phyloP scores from a whole-genome alignment of 1,139 yeast species.

The Scheffersomyces lignicola region DNA sequence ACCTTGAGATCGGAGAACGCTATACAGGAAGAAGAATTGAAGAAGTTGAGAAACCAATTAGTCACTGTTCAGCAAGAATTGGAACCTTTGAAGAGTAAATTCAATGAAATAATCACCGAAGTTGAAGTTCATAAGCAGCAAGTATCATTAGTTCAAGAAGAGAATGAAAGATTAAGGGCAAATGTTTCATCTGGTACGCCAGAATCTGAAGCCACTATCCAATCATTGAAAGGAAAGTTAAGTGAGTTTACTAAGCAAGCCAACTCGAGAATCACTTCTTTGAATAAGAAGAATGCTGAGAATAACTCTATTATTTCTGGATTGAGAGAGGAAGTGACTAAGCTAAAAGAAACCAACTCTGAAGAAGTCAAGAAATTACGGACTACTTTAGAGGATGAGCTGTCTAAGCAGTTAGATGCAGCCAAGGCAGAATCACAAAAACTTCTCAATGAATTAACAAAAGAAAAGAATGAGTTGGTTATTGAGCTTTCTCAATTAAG shows the following conservation, averaged over 20 bases:
- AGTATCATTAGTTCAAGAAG: conserved; percentile 36
- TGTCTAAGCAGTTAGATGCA: conserved; percentile 13
- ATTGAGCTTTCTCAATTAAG: conserved; percentile 5
- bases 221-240: conserved; percentile 24
- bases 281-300: conserved; percentile 22
- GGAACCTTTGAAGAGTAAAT: conserved; percentile 20
- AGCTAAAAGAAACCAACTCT: conserved; percentile 13
- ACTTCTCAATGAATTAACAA: conserved; percentile 9
- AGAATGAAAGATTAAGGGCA: conserved; percentile 32
- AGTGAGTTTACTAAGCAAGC: conserved; percentile 23
- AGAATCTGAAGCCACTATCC: conserved; percentile 25
- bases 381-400: conserved; percentile 10
- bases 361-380: conserved; percentile 10
- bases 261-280: conserved; percentile 19
- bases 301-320: conserved; percentile 23
- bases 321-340: conserved; percentile 21
- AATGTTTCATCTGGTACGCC: conserved; percentile 10
- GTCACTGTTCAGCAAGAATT: conserved; percentile 16
- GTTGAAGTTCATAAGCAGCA: conserved; percentile 34
- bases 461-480: conserved; percentile 14
- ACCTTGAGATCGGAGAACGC: conserved; percentile 59
- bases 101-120: conserved; percentile 24
- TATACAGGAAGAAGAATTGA: conserved; percentile 22
- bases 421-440: conserved; percentile 12
- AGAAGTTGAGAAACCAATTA: conserved; percentile 22